Conservation (phyloP, 768 basidiomycete species). For the Daedaleopsis nitida region DNA sequence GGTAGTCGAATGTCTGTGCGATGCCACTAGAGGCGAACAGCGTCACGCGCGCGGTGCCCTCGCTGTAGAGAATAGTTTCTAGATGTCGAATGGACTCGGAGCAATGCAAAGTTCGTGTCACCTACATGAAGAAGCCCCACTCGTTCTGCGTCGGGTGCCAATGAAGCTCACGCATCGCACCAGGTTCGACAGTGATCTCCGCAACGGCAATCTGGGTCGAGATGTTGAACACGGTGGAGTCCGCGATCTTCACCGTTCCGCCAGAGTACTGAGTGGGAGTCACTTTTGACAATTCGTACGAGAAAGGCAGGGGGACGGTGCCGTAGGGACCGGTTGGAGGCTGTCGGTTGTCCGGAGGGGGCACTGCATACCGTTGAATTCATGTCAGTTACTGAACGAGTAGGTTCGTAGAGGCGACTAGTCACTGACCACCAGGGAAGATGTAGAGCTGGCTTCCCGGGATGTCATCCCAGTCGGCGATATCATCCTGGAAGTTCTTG, state of each 20-base stretch:
- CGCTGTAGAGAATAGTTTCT: slow-evolving; percentile 31
- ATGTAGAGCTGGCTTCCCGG: slow-evolving; percentile 52
- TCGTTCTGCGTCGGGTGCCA: slow-evolving; percentile 71
- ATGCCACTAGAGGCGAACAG: slow-evolving; percentile 54
- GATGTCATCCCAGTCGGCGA: slow-evolving; percentile 43
- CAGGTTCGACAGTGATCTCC: slow-evolving; percentile 57
- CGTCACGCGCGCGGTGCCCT: slow-evolving; percentile 56
- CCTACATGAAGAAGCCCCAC: slow-evolving; percentile 62
- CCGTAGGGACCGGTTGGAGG: slow-evolving; percentile 45
- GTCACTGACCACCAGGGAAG: slow-evolving; percentile 45
- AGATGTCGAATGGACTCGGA: no score
- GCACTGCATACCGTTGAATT: slow-evolving; percentile 24
- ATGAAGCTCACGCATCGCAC: slow-evolving; percentile 62
- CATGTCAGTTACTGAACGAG: neutral
- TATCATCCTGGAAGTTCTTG: slow-evolving; percentile 50
- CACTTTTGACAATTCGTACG: slow-evolving; percentile 49
- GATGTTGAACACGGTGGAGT: slow-evolving; percentile 50
- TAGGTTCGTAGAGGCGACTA: neutral
- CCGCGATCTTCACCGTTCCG: slow-evolving; percentile 52
- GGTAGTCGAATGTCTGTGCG: slow-evolving; percentile 59
- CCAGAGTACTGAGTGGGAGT: slow-evolving; percentile 45
- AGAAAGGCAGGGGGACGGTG: slow-evolving; percentile 42
- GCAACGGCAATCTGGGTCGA: slow-evolving; percentile 53
- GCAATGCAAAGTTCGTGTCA: neutral
- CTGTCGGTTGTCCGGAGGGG: slow-evolving; percentile 38